phyloP scores from a whole-genome alignment of 257 asterid genomes.

The Salvia hispanica region DNA sequence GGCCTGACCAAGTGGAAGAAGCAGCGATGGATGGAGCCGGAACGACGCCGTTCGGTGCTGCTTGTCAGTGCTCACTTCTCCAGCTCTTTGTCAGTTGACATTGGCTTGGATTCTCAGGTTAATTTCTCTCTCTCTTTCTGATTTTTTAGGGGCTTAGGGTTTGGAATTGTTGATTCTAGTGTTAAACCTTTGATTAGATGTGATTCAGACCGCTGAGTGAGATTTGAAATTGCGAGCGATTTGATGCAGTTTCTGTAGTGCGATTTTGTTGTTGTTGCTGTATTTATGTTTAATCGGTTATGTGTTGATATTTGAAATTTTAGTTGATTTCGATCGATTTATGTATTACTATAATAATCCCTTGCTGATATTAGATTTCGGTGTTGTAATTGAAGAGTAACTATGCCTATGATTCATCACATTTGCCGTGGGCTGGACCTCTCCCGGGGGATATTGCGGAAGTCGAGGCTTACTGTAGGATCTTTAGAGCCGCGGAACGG shows the following conservation, averaged over 20 bases:
- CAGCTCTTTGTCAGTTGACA: conserved; percentile 58
- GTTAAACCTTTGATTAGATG: not conserved
- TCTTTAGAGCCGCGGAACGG: conserved; percentile 88
- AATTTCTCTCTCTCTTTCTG: conserved; percentile 5
- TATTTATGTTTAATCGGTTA: not conserved
- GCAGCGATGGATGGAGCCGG: conserved; percentile 37
- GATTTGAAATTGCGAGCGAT: conserved; percentile 10
- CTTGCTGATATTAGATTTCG: conserved; percentile 31
- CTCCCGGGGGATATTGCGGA: conserved; percentile 97
- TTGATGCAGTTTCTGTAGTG: conserved; percentile 23
- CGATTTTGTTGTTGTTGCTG: not conserved
- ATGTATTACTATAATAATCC: conserved; percentile 8
- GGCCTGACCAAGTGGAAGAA: conserved; percentile 45
- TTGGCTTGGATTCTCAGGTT: conserved; percentile 87
- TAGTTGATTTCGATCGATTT: conserved; percentile 2
- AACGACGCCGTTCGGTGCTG: conserved; percentile 52
- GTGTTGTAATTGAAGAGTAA: conserved; percentile 46
- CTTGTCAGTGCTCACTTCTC: conserved; percentile 64
- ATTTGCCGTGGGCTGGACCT: conserved; percentile 80
- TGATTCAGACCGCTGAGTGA: not conserved
- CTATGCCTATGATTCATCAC: conserved; percentile 54
- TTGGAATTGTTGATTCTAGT: conserved; percentile 21
- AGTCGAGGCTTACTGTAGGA: conserved; percentile 96
- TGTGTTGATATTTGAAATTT: not conserved
- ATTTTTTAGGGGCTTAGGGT: conserved; percentile 7